Percentiles rank a stretch among this genome's conserved stretches.
Conservation (phyloP, 2,329 filamentous ascomycete species). For the Hyphodiscus sp. region DNA sequence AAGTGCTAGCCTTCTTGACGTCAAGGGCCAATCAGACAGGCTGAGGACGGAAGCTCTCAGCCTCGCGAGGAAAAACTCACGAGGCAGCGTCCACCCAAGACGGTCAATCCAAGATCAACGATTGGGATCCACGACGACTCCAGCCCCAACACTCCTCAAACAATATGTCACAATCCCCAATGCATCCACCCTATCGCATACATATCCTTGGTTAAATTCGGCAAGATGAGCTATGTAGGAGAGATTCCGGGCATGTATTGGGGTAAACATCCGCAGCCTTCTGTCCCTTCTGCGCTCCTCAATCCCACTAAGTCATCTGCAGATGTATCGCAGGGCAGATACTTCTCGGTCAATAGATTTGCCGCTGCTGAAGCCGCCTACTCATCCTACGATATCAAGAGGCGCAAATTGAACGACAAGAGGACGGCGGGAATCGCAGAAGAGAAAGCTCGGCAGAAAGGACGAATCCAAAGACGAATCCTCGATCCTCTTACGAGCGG, state of each 20-base stretch:
- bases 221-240: background rate
- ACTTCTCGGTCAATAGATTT: slow-evolving; percentile 51
- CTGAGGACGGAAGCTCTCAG: no score
- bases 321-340: slow-evolving; percentile 55
- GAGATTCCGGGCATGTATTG: slow-evolving; percentile 50
- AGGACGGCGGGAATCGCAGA: slow-evolving; percentile 17
- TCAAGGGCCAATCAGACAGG: no score
- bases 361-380: slow-evolving; percentile 46
- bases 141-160: background rate
- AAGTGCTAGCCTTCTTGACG: no score
- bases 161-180: background rate
- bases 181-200: background rate
- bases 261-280: slow-evolving; percentile 31
- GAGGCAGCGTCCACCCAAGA: no score
- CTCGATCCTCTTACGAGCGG: slow-evolving; percentile 16
- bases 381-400: slow-evolving; percentile 52
- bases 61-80: no score
- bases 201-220: background rate
- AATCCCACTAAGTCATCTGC: background rate
- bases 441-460: slow-evolving; percentile 8
- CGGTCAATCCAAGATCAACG: no score
- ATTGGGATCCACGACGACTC: no score
- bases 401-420: slow-evolving; percentile 42
- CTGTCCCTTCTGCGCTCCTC: background rate
- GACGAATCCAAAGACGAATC: slow-evolving; percentile 19